phyloP scores from a whole-genome alignment of 208 protist genomes.

The Herpetomonas tarakana region DNA sequence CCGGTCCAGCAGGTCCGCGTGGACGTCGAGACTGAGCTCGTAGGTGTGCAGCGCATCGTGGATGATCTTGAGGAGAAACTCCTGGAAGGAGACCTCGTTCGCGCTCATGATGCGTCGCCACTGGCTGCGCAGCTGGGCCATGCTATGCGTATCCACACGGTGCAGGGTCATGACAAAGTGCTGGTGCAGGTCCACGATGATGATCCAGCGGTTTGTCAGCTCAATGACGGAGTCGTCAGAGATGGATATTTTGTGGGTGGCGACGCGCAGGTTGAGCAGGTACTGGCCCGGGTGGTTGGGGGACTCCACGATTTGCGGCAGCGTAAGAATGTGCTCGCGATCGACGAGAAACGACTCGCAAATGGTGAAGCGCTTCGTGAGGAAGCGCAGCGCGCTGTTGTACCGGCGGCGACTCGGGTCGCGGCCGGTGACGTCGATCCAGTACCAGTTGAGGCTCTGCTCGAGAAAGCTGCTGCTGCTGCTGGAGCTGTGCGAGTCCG shows the following conservation, averaged over 20 bases:
- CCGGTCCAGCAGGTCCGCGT: slow-evolving; percentile 70
- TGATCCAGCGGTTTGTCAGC: slow-evolving; percentile 85
- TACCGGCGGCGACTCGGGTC: slow-evolving; percentile 56
- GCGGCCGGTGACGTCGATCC: slow-evolving; percentile 77
- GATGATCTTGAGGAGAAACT: slow-evolving; percentile 84
- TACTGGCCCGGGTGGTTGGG: slow-evolving; percentile 73
- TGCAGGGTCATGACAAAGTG: slow-evolving; percentile 83
- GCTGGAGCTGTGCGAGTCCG: slow-evolving; percentile 16
- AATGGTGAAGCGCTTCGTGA: slow-evolving; percentile 69
- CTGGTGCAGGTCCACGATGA: slow-evolving; percentile 74
- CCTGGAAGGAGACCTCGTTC: slow-evolving; percentile 73
- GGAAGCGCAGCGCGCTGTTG: slow-evolving; percentile 48
- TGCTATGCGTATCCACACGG: slow-evolving; percentile 62
- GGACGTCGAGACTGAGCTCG: slow-evolving; percentile 67
- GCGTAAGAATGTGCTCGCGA: slow-evolving; percentile 68
- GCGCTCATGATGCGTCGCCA: slow-evolving; percentile 64
- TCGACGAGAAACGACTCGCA: slow-evolving; percentile 78
- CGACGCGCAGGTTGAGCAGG: slow-evolving; percentile 77
- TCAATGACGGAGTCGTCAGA: slow-evolving; percentile 70
- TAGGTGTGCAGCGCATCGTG: slow-evolving; percentile 81
- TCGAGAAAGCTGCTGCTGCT: slow-evolving; percentile 53
- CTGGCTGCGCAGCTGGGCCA: slow-evolving; percentile 64
- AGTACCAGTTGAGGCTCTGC: slow-evolving; percentile 89
- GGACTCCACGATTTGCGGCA: slow-evolving; percentile 75
- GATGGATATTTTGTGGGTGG: slow-evolving; percentile 71